Evolutionary conservation across 257 asterid genomes (phyloP), one percentile per base, ranked within the genome.

Genomic region (Agastache rugosa): DNA sequence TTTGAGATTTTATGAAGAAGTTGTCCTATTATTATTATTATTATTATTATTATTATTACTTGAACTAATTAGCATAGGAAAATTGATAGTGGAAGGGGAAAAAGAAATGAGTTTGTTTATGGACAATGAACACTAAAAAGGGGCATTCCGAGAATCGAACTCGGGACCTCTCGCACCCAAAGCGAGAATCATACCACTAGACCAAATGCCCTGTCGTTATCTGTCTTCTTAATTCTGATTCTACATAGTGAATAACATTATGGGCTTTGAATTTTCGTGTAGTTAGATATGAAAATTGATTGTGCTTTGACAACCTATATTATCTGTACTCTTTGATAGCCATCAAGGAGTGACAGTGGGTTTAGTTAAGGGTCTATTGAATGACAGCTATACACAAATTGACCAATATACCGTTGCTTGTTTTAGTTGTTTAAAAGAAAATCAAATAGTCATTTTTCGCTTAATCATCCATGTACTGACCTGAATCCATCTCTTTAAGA

Each of bases 121-220:
- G 45, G 14, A n/a, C 9, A 45, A 45, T 67, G 45, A 68, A 68
- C 42, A 66, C 29, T 25, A n/a, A 5, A 54, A 8, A 1, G 81
- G 77, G 77, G 81, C 81, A 88, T 87, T 89, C 90, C 89, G 85
- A 87, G 93, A 91, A 91, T 93, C 80, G 83, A 90, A 86, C 93
- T 86, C 83, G 77, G 90, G 90, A 87, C 98, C 93, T 87, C 96
- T 89, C 91, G 90, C 96, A 78, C 97, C 93, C 90, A 63, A 91
- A 93, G 96, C 86, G 89, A 87, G 92, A 91, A 91, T 91, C 91
- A 84, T 91, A 88, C 91, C 91, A 89, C 98, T 25, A 39, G 59
- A 66, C 23, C 8, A 25, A 66, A 44, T 65, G 53, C 22, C 44
- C 42, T 31, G 62, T 50, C 34, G 9, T 22, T 19, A 15, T 22